Evolutionary conservation across 2,329 filamentous ascomycete species (phyloP).

Genomic region (Teratosphaeria pseudoeucalypti): DNA sequence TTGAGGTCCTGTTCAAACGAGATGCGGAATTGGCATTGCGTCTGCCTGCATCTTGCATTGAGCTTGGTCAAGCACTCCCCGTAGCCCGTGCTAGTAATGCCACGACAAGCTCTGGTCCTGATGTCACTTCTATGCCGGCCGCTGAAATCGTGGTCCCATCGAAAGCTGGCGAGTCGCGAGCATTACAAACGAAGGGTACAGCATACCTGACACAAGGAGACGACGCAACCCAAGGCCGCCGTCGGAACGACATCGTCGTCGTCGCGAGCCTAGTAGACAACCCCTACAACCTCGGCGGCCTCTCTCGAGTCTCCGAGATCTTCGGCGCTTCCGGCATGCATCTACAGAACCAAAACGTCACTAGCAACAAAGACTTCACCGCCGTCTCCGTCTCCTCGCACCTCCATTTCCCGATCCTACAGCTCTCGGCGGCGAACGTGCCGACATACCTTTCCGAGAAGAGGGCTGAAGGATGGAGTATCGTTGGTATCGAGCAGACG

Average conservation of each 20-base stretch:
- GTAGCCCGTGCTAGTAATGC: background rate
- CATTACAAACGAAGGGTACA: conserved; percentile 44
- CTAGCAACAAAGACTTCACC: conserved; percentile 39
- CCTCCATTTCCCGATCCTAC: conserved; percentile 37
- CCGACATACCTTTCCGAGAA: conserved; percentile 29
- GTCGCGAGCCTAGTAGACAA: conserved; percentile 42
- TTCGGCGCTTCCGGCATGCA: conserved; percentile 39
- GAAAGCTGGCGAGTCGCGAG: conserved; percentile 10
- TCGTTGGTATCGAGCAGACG: conserved; percentile 47
- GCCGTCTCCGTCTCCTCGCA: conserved; percentile 41
- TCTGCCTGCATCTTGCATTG: conserved; percentile 15
- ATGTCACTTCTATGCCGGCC: background rate
- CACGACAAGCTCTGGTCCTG: background rate
- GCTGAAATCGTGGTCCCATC: background rate
- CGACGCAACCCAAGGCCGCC: conserved; percentile 11
- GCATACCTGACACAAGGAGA: conserved; percentile 30
- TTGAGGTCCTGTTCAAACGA: conserved; percentile 25
- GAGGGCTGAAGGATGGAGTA: conserved; percentile 39
- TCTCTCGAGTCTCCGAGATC: conserved; percentile 41
- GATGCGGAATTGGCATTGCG: conserved; percentile 8
- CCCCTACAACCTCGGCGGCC: conserved; percentile 40
- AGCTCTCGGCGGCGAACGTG: conserved; percentile 17
- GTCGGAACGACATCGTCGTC: conserved; percentile 32
- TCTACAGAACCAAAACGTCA: conserved; percentile 32
- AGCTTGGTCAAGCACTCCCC: conserved; percentile 18